phyloP scores from a whole-genome alignment of 148 eudicot genomes.

The Rhododendron molle region DNA sequence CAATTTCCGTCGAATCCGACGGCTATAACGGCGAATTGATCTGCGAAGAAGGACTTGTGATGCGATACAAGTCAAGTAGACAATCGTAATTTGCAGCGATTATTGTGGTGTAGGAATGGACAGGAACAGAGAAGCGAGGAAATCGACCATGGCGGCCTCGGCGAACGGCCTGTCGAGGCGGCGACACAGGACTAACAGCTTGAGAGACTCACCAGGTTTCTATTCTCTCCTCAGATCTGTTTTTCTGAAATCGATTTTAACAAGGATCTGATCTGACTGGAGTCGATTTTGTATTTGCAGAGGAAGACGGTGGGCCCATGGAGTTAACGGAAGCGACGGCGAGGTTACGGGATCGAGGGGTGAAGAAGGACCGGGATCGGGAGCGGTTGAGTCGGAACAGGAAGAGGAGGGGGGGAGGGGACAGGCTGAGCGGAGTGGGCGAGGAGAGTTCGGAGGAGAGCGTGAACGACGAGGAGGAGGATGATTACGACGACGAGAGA shows the following conservation, averaged over 20 bases:
- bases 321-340: constrained; percentile 54
- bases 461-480: constrained; percentile 71
- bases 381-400: constrained; percentile 42
- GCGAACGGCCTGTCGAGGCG: constrained; percentile 59
- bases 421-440: constrained; percentile 38
- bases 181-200: constrained; percentile 47
- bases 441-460: constrained; percentile 81
- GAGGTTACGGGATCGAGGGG: constrained; percentile 54
- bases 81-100: neutral
- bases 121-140: constrained; percentile 69
- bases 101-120: constrained; percentile 39
- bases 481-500: constrained; percentile 49
- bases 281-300: constrained; percentile 22
- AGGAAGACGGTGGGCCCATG: constrained; percentile 58
- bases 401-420: constrained; percentile 33
- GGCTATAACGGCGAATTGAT: constrained; percentile 18
- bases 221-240: constrained; percentile 25
- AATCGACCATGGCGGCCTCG: constrained; percentile 40
- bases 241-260: neutral
- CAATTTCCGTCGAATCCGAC: neutral
- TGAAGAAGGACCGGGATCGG: constrained; percentile 55
- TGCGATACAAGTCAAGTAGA: neutral
- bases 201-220: constrained; percentile 74
- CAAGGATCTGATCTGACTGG: neutral
- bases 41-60: neutral